Conservation (phyloP, 768 basidiomycete genomes). For the Tulasnella calospora region DNA sequence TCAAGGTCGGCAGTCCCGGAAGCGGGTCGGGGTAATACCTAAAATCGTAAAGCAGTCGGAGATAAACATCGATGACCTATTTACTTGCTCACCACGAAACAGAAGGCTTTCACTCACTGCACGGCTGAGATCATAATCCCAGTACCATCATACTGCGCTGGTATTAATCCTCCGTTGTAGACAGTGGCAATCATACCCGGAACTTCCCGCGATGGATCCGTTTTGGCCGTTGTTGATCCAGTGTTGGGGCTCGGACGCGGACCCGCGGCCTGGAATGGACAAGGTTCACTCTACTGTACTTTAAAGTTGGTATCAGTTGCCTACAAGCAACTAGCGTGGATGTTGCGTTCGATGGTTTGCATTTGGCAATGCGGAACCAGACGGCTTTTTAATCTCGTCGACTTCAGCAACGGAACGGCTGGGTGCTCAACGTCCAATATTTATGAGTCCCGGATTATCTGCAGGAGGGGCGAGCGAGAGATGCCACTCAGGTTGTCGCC, state of each 20-base stretch:
- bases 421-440: too few species aligned
- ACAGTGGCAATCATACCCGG: neutral
- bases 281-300: neutral
- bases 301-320: neutral
- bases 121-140: too few species aligned
- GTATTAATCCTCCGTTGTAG: too few species aligned
- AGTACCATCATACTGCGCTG: too few species aligned
- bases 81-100: neutral
- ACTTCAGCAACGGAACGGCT: neutral
- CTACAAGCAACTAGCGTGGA: neutral
- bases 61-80: neutral
- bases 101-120: too few species aligned
- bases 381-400: neutral
- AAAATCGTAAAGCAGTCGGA: neutral
- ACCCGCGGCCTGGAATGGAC: neutral
- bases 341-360: neutral
- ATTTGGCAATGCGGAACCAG: neutral
- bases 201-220: neutral
- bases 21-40: neutral
- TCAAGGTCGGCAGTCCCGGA: neutral
- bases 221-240: constrained; percentile 1
- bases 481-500: too few species aligned
- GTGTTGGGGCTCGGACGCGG: constrained; percentile 3
- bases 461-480: too few species aligned
- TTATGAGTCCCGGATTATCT: too few species aligned